Percentiles rank a stretch among this genome's conserved stretches.
Evolutionary conservation across 495 filamentous ascomycete genomes (phyloP).

Genomic region (Penicillium manginii): DNA sequence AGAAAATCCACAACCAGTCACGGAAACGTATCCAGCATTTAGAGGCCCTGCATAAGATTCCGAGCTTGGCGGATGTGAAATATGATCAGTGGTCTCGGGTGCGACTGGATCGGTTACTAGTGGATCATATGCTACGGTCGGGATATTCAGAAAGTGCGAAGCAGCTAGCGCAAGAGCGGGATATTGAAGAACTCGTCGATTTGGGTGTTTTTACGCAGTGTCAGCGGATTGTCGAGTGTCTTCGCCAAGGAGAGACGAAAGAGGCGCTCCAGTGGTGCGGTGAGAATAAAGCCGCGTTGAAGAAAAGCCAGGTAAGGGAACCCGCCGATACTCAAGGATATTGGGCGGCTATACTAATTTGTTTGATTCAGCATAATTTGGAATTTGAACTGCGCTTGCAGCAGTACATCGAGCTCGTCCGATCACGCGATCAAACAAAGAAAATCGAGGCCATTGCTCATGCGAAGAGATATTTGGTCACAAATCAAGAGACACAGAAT

Average conservation of each 20-base stretch:
- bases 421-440: slow-evolving; percentile 61
- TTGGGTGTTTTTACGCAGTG: slow-evolving; percentile 85
- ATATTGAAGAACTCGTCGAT: slow-evolving; percentile 81
- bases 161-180: slow-evolving; percentile 71
- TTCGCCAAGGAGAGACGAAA: slow-evolving; percentile 69
- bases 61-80: slow-evolving; percentile 84
- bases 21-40: slow-evolving; percentile 79
- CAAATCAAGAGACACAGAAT: slow-evolving; percentile 67
- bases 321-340: background rate
- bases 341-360: background rate
- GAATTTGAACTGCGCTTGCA: slow-evolving; percentile 95
- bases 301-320: slow-evolving; percentile 73
- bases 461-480: slow-evolving; percentile 76
- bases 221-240: slow-evolving; percentile 70
- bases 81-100: slow-evolving; percentile 89
- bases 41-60: slow-evolving; percentile 74
- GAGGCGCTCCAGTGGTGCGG: slow-evolving; percentile 88
- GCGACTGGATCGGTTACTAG: slow-evolving; percentile 80
- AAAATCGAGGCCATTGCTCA: slow-evolving; percentile 77
- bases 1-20: slow-evolving; percentile 69
- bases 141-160: slow-evolving; percentile 81
- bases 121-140: slow-evolving; percentile 85
- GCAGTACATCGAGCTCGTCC: slow-evolving; percentile 89
- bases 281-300: slow-evolving; percentile 86
- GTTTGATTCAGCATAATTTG: slow-evolving; percentile 66